Base-by-base conservation (phyloP, 176 grass and related monocot genomes). In the Oryza australiensis region DNA sequence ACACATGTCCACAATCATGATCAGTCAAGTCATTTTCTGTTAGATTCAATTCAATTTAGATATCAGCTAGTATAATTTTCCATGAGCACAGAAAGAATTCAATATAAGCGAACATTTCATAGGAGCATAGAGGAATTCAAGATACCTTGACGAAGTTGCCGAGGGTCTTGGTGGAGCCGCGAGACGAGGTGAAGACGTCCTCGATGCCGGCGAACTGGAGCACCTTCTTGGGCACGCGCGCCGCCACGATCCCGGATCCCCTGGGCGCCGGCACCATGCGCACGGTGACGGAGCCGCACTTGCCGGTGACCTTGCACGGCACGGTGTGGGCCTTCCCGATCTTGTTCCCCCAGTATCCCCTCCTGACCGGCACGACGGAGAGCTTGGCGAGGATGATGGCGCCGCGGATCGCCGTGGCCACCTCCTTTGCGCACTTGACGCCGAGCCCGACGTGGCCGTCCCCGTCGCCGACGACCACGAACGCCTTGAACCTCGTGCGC, bases 291-390 rank as follows among this genome's bases (percentile, higher is more conserved):
- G 94, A 97, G 0, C 94, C 94, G 0, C 94, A 97, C 86, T 97
- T 97, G 3, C 94, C 94, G 1, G 94, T 97, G 69, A 97, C 94
- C 86, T 97, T 97, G 86, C 94, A 97, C 0, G 94, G 94, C 40
- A 93, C 94, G 1, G 94, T 97, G 84, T 97, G 94, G 1, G 94
- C 91, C 84, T 73, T 48, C 0, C 94, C 94, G 10, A 97, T 97
- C 94, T 97, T 97, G 86, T 97, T 97, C 7, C 94, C 94, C 94
- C 94, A 97, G 87, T 94, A 97, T 0, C 94, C 94, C 74, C 94
- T 87, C 86, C 94, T 76, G n/a, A 97, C 81, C 5, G 94, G 94
- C 15, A 97, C 75, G 1, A 97, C 55, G 1, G 94, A 97, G 77
- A 97, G 88, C 78, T 97, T 97, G 81, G 94, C 94, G 6, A 97